Conservation (phyloP, 2,329 filamentous ascomycete species). For the Exophiala calicioides region DNA sequence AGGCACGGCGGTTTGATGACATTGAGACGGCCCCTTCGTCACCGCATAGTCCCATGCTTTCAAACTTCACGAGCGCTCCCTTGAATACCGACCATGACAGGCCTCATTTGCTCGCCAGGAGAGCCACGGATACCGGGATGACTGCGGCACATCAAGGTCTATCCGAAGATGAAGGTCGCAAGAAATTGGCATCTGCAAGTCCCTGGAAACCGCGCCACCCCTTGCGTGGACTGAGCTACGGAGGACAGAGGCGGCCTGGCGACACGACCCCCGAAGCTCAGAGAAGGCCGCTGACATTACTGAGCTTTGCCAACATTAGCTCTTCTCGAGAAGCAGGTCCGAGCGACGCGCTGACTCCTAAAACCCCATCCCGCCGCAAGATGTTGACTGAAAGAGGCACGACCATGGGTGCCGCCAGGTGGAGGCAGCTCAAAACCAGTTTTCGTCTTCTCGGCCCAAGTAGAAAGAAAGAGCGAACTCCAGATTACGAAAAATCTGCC, state of each 20-base stretch:
- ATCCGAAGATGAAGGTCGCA: conserved; percentile 74
- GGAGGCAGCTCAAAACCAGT: conserved; percentile 90
- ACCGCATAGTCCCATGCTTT: conserved; percentile 49
- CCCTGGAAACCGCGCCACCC: conserved; percentile 64
- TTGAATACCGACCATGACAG: conserved; percentile 48
- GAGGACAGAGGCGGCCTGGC: conserved; percentile 55
- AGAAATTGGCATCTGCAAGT: conserved; percentile 57
- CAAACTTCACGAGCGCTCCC: conserved; percentile 38
- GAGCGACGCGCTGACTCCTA: conserved; percentile 23
- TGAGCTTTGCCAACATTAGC: conserved; percentile 63
- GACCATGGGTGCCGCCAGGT: conserved; percentile 75
- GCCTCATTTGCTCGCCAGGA: conserved; percentile 57
- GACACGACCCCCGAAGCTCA: conserved; percentile 52
- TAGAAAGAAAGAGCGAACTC: conserved; percentile 77
- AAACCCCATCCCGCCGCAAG: conserved; percentile 42
- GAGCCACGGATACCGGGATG: conserved; percentile 65
- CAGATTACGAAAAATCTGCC: conserved; percentile 92
- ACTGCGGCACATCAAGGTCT: conserved; percentile 63
- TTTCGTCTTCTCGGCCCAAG: conserved; percentile 74
- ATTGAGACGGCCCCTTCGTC: conserved; percentile 69
- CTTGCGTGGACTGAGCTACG: conserved; percentile 54
- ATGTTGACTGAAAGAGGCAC: conserved; percentile 62
- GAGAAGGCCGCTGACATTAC: conserved; percentile 65
- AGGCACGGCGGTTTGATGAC: conserved; percentile 58
- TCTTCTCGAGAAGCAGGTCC: conserved; percentile 51